phyloP scores from a whole-genome alignment of 768 basidiomycete species.

The Filobasidium floriforme region DNA sequence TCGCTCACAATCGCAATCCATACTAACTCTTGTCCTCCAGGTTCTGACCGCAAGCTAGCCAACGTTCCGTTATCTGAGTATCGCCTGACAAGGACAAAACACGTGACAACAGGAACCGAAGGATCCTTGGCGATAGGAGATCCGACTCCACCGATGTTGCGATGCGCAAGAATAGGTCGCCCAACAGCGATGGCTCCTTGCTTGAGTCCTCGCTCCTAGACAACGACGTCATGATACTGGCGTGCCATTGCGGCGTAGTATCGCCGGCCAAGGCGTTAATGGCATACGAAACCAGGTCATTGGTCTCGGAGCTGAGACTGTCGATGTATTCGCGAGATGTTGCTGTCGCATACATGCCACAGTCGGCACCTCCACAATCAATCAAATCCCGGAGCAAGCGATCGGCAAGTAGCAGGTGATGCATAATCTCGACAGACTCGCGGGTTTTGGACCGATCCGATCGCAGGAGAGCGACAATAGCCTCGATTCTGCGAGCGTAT shows the following conservation, averaged over 20 bases:
- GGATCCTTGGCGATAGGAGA: slow-evolving; percentile 46
- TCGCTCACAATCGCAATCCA: background rate
- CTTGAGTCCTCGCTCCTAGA: slow-evolving; percentile 6
- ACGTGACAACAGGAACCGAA: slow-evolving; percentile 53
- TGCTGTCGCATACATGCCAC: slow-evolving; percentile 50
- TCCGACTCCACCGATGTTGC: slow-evolving; percentile 9
- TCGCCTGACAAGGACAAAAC: slow-evolving; percentile 54
- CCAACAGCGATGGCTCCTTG: slow-evolving; percentile 33
- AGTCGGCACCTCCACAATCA: slow-evolving; percentile 48
- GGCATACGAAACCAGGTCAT: slow-evolving; percentile 52
- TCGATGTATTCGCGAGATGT: slow-evolving; percentile 43
- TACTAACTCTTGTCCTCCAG: slow-evolving; percentile 58
- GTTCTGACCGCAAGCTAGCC: slow-evolving; percentile 64
- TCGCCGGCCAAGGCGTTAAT: slow-evolving; percentile 52
- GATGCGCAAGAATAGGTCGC: slow-evolving; percentile 10
- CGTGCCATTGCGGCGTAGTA: slow-evolving; percentile 49
- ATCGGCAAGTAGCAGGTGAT: slow-evolving; percentile 60
- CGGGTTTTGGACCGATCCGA: slow-evolving; percentile 59
- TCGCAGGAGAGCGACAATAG: slow-evolving; percentile 54
- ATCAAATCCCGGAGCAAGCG: slow-evolving; percentile 60
- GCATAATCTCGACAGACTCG: slow-evolving; percentile 59
- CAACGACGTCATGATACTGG: slow-evolving; percentile 36
- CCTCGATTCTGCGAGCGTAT: slow-evolving; percentile 59
- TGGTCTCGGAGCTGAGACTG: slow-evolving; percentile 4
- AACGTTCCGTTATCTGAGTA: slow-evolving; percentile 62